Conservation (phyloP, 331 rosid species). For the Malus hybrid region DNA sequence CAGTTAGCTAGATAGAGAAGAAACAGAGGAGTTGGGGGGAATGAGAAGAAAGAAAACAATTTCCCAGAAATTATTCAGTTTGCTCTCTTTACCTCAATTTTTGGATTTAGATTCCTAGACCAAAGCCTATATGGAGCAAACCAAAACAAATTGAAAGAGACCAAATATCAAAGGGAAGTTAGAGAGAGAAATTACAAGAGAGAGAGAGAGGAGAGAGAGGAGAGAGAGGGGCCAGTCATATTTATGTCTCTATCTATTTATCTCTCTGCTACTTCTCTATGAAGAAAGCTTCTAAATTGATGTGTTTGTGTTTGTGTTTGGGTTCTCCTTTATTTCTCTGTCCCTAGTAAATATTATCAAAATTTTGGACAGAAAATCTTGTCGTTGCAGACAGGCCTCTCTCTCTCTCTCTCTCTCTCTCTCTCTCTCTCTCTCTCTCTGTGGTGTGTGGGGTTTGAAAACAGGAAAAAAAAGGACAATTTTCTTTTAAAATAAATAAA, state of each 20-base stretch:
- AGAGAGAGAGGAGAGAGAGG: not conserved
- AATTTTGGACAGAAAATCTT: slow-evolving; percentile 40
- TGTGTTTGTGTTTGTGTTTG: slow-evolving; percentile 18
- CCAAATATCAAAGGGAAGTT: not conserved
- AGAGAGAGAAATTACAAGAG: slow-evolving; percentile 10
- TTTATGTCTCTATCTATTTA: slow-evolving; percentile 35
- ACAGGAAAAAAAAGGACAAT: not conserved
- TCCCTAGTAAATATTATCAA: slow-evolving; percentile 25
- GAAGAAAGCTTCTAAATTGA: slow-evolving; percentile 42
- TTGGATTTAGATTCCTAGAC: slow-evolving; percentile 16
- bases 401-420: slow-evolving; percentile 1
- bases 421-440: too few species aligned
- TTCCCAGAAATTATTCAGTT: not conserved
- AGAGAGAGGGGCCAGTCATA: slow-evolving; percentile 9
- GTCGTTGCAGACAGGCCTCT: slow-evolving; percentile 33
- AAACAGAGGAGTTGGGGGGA: slow-evolving; percentile 7
- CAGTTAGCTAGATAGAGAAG: slow-evolving; percentile 7
- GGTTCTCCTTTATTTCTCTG: slow-evolving; percentile 25
- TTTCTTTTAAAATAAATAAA: too few species aligned
- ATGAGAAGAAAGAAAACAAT: not conserved
- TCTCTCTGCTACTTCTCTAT: slow-evolving; percentile 38
- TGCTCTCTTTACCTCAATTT: slow-evolving; percentile 23
- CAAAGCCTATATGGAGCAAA: slow-evolving; percentile 24
- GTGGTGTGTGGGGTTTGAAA: slow-evolving; percentile 28
- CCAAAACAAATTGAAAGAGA: slow-evolving; percentile 11